A percentile compares a stretch with the other conserved stretches of the same genome.
Conservation (phyloP, 2,329 filamentous ascomycete genomes). For the Cercospora berteroae region DNA sequence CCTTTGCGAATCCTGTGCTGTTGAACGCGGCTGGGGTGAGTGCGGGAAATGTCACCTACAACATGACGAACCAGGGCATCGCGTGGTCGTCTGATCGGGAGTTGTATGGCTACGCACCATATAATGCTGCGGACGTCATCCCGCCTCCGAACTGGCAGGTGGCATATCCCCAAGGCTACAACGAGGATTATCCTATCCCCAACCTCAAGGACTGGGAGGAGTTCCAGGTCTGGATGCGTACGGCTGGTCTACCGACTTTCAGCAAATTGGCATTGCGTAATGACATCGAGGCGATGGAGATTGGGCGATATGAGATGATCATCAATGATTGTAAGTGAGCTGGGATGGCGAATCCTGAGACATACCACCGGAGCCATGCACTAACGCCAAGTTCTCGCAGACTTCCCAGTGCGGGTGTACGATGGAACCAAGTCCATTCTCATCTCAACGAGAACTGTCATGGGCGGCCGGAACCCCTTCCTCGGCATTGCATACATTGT, state of each 20-base stretch:
- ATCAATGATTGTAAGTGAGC: slow-evolving; percentile 72
- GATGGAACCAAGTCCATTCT: slow-evolving; percentile 86
- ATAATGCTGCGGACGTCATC: slow-evolving; percentile 63
- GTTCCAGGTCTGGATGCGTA: slow-evolving; percentile 99
- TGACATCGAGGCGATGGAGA: slow-evolving; percentile 63
- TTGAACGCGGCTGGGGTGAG: slow-evolving; percentile 51
- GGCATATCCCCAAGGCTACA: slow-evolving; percentile 65
- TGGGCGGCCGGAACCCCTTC: slow-evolving; percentile 94
- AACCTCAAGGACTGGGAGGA: slow-evolving; percentile 72
- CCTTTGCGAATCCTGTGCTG: slow-evolving; percentile 65
- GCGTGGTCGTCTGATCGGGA: slow-evolving; percentile 82
- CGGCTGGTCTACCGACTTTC: slow-evolving; percentile 87
- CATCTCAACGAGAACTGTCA: slow-evolving; percentile 83
- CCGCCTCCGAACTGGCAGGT: slow-evolving; percentile 84
- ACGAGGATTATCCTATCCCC: slow-evolving; percentile 67
- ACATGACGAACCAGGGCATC: slow-evolving; percentile 75
- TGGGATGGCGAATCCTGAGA: slow-evolving; percentile 5
- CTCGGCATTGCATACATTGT: slow-evolving; percentile 94
- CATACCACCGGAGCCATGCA: neutral
- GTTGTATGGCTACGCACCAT: slow-evolving; percentile 69
- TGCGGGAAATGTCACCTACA: slow-evolving; percentile 56
- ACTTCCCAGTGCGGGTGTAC: slow-evolving; percentile 75
- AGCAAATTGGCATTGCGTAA: slow-evolving; percentile 90
- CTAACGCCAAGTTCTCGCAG: slow-evolving; percentile 47
- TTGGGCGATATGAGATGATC: slow-evolving; percentile 72